These are phyloP conservation scores for Alloteropsis semialata DNA, from an alignment of 176 grass and related monocot genomes.

Conservation along the genomic window DNA sequence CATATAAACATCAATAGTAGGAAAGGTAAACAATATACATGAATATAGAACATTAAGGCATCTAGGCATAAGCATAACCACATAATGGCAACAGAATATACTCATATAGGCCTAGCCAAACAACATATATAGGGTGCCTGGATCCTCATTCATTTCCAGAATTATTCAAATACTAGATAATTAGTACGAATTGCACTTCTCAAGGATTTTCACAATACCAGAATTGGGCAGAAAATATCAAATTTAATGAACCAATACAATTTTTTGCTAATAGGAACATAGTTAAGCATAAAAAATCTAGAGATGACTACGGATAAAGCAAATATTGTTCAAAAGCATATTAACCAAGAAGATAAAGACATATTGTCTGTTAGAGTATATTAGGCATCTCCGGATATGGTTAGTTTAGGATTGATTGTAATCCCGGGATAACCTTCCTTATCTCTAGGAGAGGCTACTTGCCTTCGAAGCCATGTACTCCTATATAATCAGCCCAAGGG, in stretches of 20 bases:
- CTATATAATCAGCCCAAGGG: too few relatives aligned
- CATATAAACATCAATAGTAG: slow-evolving; percentile 12
- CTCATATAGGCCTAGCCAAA: neutral
- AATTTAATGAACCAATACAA: neutral
- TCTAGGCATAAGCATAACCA: neutral
- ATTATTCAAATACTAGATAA: neutral
- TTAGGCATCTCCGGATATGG: too few relatives aligned
- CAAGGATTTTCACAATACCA: neutral
- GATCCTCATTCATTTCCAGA: neutral
- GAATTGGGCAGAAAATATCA: neutral
- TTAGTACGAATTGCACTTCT: neutral
- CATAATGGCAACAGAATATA: neutral
- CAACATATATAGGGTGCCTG: neutral
- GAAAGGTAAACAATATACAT: slow-evolving; percentile 7
- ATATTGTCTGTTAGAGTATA: too few relatives aligned
- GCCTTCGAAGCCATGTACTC: too few relatives aligned
- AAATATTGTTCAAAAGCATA: neutral
- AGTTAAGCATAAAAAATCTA: slow-evolving; percentile 12
- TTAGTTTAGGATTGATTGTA: too few relatives aligned
- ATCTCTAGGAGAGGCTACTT: too few relatives aligned
- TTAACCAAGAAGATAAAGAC: neutral
- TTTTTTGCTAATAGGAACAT: neutral
- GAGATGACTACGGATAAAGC: neutral
- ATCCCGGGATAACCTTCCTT: too few relatives aligned
- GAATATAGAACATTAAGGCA: slow-evolving; percentile 25